These are phyloP conservation scores for Beauveria pseudobassiana DNA, from an alignment of 2,329 filamentous ascomycete genomes.

Conservation along the genomic window DNA sequence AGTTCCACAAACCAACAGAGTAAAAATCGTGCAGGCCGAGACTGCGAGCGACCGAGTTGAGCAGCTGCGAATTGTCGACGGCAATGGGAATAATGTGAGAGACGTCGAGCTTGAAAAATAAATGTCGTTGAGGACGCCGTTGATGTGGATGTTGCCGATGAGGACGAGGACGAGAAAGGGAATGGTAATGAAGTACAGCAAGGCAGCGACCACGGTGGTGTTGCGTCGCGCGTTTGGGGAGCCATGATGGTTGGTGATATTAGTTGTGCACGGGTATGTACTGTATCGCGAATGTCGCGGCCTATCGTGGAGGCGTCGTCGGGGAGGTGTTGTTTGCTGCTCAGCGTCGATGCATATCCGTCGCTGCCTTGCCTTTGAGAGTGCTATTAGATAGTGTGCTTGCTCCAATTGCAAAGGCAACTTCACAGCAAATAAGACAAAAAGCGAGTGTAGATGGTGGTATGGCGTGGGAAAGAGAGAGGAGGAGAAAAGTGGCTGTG, in stretches of 20 bases:
- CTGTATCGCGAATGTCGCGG: background rate
- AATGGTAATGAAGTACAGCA: conserved; percentile 66
- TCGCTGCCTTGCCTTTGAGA: background rate
- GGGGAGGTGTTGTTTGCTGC: background rate
- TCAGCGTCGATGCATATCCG: conserved; percentile 2
- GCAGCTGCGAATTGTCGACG: conserved; percentile 63
- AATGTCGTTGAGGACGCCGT: conserved; percentile 55
- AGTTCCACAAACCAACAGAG: conserved; percentile 85
- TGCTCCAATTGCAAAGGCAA: background rate
- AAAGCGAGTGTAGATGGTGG: background rate
- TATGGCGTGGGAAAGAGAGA: background rate
- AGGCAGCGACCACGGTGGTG: conserved; percentile 57
- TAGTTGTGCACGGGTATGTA: background rate
- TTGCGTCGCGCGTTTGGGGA: conserved; percentile 35
- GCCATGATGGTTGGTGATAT: conserved; percentile 16
- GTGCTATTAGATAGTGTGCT: background rate
- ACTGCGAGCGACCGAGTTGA: conserved; percentile 81
- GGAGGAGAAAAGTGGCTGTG: background rate
- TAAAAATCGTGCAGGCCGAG: conserved; percentile 92
- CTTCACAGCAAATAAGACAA: background rate
- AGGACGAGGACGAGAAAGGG: conserved; percentile 75
- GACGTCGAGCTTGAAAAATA: conserved; percentile 84
- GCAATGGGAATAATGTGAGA: conserved; percentile 70
- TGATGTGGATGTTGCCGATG: conserved; percentile 64
- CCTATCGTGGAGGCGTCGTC: background rate